phyloP scores from a whole-genome alignment of 495 filamentous ascomycete genomes.

The Articulospora tetracladia region DNA sequence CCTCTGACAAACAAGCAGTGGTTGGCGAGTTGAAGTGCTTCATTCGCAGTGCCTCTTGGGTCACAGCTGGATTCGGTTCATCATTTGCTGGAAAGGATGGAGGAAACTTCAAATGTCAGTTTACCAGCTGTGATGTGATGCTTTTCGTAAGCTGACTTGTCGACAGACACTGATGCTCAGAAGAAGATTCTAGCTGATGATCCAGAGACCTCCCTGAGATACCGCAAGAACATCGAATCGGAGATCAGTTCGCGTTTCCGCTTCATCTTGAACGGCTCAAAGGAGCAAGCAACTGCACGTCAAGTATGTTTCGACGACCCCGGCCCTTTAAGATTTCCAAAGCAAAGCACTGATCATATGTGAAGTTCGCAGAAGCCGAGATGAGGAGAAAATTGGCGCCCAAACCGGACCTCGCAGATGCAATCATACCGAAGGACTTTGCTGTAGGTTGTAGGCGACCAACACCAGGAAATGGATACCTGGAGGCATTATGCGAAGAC shows the following conservation, averaged over 20 bases:
- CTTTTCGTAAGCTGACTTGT: too few species aligned
- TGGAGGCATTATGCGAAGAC: constrained; percentile 57
- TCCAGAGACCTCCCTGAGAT: not conserved
- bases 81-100: not conserved
- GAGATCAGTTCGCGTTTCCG: not conserved
- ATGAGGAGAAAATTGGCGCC: not conserved
- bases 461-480: constrained; percentile 64
- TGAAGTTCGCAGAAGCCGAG: constrained; percentile 26
- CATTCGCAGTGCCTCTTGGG: not conserved
- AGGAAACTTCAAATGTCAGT: not conserved
- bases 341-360: too few species aligned
- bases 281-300: not conserved
- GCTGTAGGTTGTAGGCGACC: constrained; percentile 62
- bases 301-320: too few species aligned
- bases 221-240: not conserved
- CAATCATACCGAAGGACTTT: constrained; percentile 41
- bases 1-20: too few species aligned
- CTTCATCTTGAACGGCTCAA: not conserved
- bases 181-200: not conserved
- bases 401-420: not conserved
- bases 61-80: not conserved
- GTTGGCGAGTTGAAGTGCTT: not conserved
- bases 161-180: not conserved
- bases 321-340: too few species aligned
- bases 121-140: too few species aligned